Evolutionary conservation across 805 yeast species (phyloP).

Genomic region (Candida michaelii): DNA sequence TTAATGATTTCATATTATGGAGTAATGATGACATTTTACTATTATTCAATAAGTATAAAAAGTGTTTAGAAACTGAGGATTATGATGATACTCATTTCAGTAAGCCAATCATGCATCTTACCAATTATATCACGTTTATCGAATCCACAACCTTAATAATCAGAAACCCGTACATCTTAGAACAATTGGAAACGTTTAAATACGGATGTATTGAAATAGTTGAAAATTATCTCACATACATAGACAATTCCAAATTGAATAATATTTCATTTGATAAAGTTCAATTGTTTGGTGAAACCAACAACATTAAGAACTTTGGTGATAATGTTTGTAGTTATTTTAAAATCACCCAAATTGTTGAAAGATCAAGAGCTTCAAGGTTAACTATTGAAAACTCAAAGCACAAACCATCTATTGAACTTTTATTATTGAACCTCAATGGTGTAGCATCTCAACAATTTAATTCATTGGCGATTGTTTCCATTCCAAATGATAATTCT

Average conservation of each 20-base stretch:
- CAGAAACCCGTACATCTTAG: conserved; percentile 41
- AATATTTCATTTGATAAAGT: conserved; percentile 37
- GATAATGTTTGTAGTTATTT: conserved; percentile 38
- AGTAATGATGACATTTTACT: conserved; percentile 33
- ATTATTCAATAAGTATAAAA: conserved; percentile 32
- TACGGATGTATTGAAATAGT: conserved; percentile 19
- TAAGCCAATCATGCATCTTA: conserved; percentile 33
- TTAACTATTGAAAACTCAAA: conserved; percentile 18
- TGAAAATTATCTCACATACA: conserved; percentile 8
- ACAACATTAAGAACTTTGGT: conserved; percentile 9
- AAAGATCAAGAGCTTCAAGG: conserved; percentile 26
- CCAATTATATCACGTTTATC: conserved; percentile 29
- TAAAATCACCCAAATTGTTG: conserved; percentile 35
- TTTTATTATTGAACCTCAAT: conserved; percentile 35
- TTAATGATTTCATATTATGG: conserved; percentile 42
- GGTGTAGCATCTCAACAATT: conserved; percentile 17
- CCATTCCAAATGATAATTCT: conserved; percentile 18
- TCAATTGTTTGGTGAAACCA: conserved; percentile 24
- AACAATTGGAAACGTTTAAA: conserved; percentile 23
- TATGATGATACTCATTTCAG: conserved; percentile 21
- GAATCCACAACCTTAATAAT: conserved; percentile 20
- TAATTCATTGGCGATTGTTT: conserved; percentile 38
- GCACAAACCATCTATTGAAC: conserved; percentile 23
- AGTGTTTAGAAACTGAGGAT: conserved; percentile 14
- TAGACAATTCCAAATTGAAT: conserved; percentile 23